phyloP scores from a whole-genome alignment of 768 basidiomycete genomes.

The Hydnomerulius pinastri region DNA sequence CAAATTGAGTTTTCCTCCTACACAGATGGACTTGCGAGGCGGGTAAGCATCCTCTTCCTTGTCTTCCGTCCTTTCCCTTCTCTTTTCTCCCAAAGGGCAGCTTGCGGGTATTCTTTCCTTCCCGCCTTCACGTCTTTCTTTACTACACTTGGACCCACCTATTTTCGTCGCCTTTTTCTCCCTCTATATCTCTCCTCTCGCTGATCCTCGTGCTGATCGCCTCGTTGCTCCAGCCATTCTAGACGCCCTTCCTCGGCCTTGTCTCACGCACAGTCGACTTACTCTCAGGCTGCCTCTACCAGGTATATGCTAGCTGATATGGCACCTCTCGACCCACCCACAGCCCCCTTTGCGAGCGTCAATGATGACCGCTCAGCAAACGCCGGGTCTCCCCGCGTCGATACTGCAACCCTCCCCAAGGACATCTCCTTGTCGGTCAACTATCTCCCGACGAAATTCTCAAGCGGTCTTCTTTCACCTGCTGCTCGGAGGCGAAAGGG shows the following conservation, averaged over 20 bases:
- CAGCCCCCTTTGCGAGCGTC: slow-evolving; percentile 38
- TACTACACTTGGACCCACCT: no score
- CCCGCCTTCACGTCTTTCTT: background rate
- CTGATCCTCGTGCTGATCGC: background rate
- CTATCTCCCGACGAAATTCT: slow-evolving; percentile 79
- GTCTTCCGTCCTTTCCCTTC: no score
- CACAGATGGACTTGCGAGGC: background rate
- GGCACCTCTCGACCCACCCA: slow-evolving; percentile 42
- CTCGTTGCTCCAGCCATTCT: background rate
- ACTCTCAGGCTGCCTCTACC: slow-evolving; percentile 49
- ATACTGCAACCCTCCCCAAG: background rate
- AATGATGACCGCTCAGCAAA: slow-evolving; percentile 15
- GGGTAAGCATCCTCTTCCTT: background rate
- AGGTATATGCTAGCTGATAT: slow-evolving; percentile 47
- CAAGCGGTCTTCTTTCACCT: slow-evolving; percentile 45
- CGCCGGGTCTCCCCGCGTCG: slow-evolving; percentile 17
- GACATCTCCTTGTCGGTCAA: slow-evolving; percentile 57
- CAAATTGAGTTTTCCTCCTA: background rate
- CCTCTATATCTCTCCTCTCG: background rate
- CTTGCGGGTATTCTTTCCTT: no score
- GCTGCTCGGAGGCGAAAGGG: slow-evolving; percentile 36
- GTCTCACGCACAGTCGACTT: slow-evolving; percentile 40
- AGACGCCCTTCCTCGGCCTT: slow-evolving; percentile 36
- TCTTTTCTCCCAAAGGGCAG: no score
- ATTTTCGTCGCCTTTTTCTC: background rate